Evolutionary conservation across 75 land plant species (phyloP).

Genomic region (Selaginella tamariscina): DNA sequence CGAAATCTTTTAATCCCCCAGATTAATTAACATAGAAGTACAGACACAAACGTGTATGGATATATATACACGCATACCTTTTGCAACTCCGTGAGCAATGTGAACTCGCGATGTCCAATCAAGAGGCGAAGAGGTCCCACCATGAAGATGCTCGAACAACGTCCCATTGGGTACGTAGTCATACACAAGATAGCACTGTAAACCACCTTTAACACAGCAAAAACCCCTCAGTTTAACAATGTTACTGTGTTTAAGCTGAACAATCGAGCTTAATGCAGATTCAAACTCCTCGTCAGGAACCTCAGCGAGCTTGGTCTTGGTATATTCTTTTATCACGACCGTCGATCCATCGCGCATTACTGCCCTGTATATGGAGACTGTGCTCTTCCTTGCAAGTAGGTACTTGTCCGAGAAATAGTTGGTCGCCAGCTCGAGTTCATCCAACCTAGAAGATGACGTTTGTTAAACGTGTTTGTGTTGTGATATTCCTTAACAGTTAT

Average conservation of each 20-base stretch:
- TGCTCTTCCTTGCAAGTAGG: conserved; percentile 48
- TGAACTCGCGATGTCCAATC: conserved; percentile 62
- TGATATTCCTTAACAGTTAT: no score
- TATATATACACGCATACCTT: conserved; percentile 31
- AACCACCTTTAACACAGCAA: conserved; percentile 63
- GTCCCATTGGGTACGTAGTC: conserved; percentile 61
- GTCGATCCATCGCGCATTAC: conserved; percentile 55
- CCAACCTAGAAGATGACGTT: no score
- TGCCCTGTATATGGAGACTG: conserved; percentile 57
- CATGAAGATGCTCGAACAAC: conserved; percentile 43
- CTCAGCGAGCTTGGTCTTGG: conserved; percentile 12
- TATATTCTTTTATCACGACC: conserved; percentile 17
- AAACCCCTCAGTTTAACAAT: conserved; percentile 64
- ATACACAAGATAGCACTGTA: conserved; percentile 71
- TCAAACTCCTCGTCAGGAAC: conserved; percentile 44
- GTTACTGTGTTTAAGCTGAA: conserved; percentile 52
- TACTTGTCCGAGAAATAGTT: conserved; percentile 77
- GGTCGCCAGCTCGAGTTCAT: conserved; percentile 79
- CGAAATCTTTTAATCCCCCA: no score
- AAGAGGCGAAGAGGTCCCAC: conserved; percentile 23
- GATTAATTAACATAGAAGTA: no score
- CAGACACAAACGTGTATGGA: no score
- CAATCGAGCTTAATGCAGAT: conserved; percentile 46
- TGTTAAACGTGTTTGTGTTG: no score
- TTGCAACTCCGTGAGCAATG: conserved; percentile 58